Conservation (phyloP, 805 yeast genomes). For the Candida tammaniensis region DNA sequence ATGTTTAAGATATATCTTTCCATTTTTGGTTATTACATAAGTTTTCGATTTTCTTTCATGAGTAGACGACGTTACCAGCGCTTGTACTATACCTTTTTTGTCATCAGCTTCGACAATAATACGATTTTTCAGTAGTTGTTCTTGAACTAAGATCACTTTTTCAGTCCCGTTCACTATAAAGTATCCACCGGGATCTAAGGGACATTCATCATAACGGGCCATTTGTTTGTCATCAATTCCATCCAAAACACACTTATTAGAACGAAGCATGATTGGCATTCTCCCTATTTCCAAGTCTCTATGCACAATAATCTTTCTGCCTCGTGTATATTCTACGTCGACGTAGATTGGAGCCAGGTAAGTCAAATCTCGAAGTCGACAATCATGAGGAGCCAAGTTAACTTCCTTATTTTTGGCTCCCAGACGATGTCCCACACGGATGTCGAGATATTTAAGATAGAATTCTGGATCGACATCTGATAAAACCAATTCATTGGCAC, state of each 20-base stretch:
- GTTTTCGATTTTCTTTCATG: slow-evolving; percentile 98
- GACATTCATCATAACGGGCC: slow-evolving; percentile 92
- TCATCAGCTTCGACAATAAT: slow-evolving; percentile 97
- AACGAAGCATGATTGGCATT: slow-evolving; percentile 98
- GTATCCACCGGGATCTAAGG: slow-evolving; percentile 98
- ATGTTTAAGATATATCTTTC: slow-evolving; percentile 85
- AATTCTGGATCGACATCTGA: slow-evolving; percentile 98
- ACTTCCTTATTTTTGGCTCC: slow-evolving; percentile 55
- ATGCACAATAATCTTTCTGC: slow-evolving; percentile 85
- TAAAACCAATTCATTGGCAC: slow-evolving; percentile 84
- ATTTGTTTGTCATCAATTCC: slow-evolving; percentile 76
- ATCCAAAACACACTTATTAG: slow-evolving; percentile 83
- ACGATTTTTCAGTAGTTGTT: slow-evolving; percentile 94
- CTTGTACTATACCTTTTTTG: slow-evolving; percentile 90
- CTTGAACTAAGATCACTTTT: slow-evolving; percentile 94
- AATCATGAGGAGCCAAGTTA: slow-evolving; percentile 86
- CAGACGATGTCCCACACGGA: slow-evolving; percentile 83
- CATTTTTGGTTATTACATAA: slow-evolving; percentile 89
- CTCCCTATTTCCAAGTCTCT: slow-evolving; percentile 92
- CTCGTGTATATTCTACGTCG: slow-evolving; percentile 96
- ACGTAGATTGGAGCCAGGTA: slow-evolving; percentile 95
- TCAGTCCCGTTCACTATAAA: slow-evolving; percentile 98
- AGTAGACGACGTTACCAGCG: slow-evolving; percentile 96
- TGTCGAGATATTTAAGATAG: slow-evolving; percentile 87
- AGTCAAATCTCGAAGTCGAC: slow-evolving; percentile 89